A percentile compares a stretch with the other conserved stretches of the same genome.
These are phyloP conservation scores for Hippophae tibetana DNA, from an alignment of 306 rosid species.

Conservation along the genomic window DNA sequence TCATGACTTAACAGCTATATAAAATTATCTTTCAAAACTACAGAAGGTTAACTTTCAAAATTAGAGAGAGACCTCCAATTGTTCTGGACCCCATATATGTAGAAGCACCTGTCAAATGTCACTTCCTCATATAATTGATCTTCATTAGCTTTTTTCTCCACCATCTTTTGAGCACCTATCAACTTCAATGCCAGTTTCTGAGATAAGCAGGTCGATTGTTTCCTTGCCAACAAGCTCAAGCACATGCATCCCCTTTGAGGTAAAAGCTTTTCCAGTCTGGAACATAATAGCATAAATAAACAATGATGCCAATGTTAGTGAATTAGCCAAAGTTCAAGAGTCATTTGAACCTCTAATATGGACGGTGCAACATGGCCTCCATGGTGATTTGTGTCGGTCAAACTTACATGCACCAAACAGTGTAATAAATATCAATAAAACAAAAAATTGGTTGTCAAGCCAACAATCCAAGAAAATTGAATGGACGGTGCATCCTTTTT, in stretches of 20 bases:
- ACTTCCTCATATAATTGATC: conserved; percentile 75
- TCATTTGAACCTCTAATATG: conserved; percentile 66
- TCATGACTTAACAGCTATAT: conserved; percentile 8
- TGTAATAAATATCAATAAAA: no score
- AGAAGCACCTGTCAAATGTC: conserved; percentile 91
- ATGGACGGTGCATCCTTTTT: no score
- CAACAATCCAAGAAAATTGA: no score
- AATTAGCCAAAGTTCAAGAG: conserved; percentile 4
- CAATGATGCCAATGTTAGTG: conserved; percentile 15
- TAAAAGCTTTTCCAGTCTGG: conserved; percentile 88
- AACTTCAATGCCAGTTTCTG: conserved; percentile 89
- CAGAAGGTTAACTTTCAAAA: conserved; percentile 7
- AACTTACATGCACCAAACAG: no score
- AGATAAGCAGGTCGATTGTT: conserved; percentile 75
- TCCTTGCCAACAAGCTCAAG: conserved; percentile 95
- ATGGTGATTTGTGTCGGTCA: conserved; percentile 18
- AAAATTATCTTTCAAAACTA: conserved; percentile 9
- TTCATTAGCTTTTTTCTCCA: conserved; percentile 36
- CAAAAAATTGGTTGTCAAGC: no score
- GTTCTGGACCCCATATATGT: conserved; percentile 98
- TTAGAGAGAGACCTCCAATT: conserved; percentile 68
- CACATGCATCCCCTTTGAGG: conserved; percentile 92
- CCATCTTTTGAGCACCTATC: conserved; percentile 43
- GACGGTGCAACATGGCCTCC: conserved; percentile 62
- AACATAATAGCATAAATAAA: conserved; percentile 25